Percentiles rank a stretch among this genome's conserved stretches.
Conservation (phyloP, 306 rosid genomes). For the Mimosa pudica region DNA sequence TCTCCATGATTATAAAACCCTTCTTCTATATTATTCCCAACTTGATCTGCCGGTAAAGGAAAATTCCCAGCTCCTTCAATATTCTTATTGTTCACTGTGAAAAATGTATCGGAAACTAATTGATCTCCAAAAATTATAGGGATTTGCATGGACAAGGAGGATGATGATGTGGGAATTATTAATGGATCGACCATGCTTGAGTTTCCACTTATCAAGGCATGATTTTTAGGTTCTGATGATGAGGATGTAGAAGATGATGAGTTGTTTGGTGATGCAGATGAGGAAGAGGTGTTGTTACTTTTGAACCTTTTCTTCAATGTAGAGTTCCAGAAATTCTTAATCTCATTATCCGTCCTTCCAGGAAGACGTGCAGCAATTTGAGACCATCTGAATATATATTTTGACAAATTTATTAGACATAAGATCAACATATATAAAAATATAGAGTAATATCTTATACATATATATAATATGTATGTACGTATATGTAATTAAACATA, state of each 20-base stretch:
- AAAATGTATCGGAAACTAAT: slow-evolving; percentile 36
- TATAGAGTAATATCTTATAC: background rate
- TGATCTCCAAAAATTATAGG: slow-evolving; percentile 37
- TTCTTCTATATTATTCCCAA: slow-evolving; percentile 32
- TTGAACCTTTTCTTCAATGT: slow-evolving; percentile 76
- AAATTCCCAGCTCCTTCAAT: slow-evolving; percentile 36
- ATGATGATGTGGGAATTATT: slow-evolving; percentile 56
- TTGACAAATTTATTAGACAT: background rate
- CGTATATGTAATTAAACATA: background rate
- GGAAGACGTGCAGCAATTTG: slow-evolving; percentile 96
- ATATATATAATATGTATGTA: background rate
- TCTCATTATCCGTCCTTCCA: slow-evolving; percentile 95
- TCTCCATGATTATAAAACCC: slow-evolving; percentile 43
- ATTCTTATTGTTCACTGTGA: slow-evolving; percentile 37
- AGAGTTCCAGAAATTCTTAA: slow-evolving; percentile 93
- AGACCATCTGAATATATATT: slow-evolving; percentile 69
- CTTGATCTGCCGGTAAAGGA: slow-evolving; percentile 34
- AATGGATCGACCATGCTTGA: slow-evolving; percentile 18
- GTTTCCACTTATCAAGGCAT: slow-evolving; percentile 33
- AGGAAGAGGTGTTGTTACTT: slow-evolving; percentile 30
- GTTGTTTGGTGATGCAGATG: slow-evolving; percentile 58
- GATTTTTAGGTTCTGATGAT: slow-evolving; percentile 35
- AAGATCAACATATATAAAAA: background rate
- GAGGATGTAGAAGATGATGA: slow-evolving; percentile 31
- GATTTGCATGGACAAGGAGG: slow-evolving; percentile 53